These are phyloP conservation scores for Pseudogymnoascus sp. DNA, from an alignment of 2,329 filamentous ascomycete species.

Conservation along the genomic window DNA sequence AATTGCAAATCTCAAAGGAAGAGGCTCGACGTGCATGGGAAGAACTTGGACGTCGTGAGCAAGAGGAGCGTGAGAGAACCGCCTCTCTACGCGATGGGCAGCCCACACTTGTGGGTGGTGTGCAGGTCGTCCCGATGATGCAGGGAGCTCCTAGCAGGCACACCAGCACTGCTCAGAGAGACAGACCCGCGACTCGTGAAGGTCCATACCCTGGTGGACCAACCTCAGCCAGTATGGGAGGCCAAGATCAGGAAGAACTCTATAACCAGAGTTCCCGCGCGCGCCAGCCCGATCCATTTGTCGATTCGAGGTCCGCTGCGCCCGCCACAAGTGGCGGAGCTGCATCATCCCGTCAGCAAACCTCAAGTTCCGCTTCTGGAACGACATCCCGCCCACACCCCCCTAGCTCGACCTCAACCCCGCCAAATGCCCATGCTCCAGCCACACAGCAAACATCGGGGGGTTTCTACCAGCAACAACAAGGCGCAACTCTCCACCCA, in stretches of 20 bases:
- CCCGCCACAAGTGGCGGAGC: constrained; percentile 20
- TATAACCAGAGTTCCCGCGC: constrained; percentile 23
- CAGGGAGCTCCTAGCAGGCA: constrained; percentile 55
- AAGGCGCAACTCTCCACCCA: constrained; percentile 23
- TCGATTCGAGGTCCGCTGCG: constrained; percentile 31
- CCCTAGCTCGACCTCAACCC: constrained; percentile 22
- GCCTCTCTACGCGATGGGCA: constrained; percentile 78
- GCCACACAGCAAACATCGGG: constrained; percentile 33
- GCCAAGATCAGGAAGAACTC: constrained; percentile 17
- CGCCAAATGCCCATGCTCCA: constrained; percentile 33
- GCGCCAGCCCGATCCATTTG: constrained; percentile 49
- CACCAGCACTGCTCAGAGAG: constrained; percentile 31
- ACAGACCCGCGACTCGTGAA: constrained; percentile 37
- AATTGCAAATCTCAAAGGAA: constrained; percentile 89
- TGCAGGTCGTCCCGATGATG: constrained; percentile 91
- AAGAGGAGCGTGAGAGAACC: constrained; percentile 83
- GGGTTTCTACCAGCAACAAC: constrained; percentile 38
- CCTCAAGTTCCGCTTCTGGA: constrained; percentile 18
- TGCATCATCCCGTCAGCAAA: constrained; percentile 23
- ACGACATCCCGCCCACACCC: constrained; percentile 9
- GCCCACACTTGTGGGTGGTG: constrained; percentile 81
- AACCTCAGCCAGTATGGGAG: constrained; percentile 7
- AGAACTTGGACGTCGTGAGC: constrained; percentile 84
- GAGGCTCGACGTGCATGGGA: constrained; percentile 96
- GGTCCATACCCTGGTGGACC: constrained; percentile 33